Evolutionary conservation across 2,329 filamentous ascomycete species (phyloP), one percentile per base, ranked within the genome.

Genomic region (Fusarium redolens): DNA sequence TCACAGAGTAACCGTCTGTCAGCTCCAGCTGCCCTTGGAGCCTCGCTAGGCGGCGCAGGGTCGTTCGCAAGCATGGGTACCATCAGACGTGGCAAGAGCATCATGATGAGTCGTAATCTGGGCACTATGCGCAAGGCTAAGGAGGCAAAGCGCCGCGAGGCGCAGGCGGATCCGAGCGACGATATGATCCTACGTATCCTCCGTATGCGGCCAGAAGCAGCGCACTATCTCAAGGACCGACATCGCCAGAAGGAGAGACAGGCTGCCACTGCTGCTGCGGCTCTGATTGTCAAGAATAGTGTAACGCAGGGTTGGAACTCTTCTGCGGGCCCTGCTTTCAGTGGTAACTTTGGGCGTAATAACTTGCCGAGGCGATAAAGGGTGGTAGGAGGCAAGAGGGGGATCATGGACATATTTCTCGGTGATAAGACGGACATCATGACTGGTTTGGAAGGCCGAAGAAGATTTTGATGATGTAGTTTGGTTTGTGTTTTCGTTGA

Each of bases 121-220:
- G 96, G 96, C 50, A 98, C 96, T 12, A 98, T 99, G 95, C 92
- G 91, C 76, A 94, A 96, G 79, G 95, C 93, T 44, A 98, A 98
- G 83, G 95, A 97, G 81, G 96, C 97, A 83, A 98, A 97, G 85
- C 89, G 96, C 72, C 95, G 95, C 77, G 96, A 98, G 81, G 94
- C 95, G 3, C 96, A 99, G 80, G 96, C 96, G 3, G 96, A 98
- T 80, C 96, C 96, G 4, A 97, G 92, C 80, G 96, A 99, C 81
- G 96, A 99, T 80, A 98, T 98, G 93, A 98, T 99, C 74, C 83
- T 99, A 77, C 89, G 96, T 25, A 99, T 99, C 73, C 83, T 99
- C 74, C 89, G 96, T 57, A 99, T 99, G 96, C 88, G 96, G 60
- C 94, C 95, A 5, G 96, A 98, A 83, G 96, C 96, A 6, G 89